Conservation (phyloP, 169 alveolate species). For the Plasmodium vivax region DNA sequence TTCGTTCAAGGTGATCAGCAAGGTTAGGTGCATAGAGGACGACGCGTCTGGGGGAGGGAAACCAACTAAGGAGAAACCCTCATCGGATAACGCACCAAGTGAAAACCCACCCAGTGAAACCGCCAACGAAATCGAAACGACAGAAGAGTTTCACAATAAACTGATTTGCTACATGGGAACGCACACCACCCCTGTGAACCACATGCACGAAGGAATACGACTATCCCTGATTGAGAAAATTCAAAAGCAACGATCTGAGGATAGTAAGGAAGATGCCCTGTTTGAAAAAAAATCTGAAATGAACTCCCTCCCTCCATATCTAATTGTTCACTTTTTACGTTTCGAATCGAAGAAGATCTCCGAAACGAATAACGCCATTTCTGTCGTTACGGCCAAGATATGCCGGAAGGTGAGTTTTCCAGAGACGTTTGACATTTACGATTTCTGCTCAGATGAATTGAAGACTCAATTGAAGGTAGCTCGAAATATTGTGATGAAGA, state of each 20-base stretch:
- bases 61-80: neutral
- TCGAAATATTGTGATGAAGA: constrained; percentile 85
- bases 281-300: constrained; percentile 90
- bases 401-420: constrained; percentile 95
- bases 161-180: constrained; percentile 90
- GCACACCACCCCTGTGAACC: constrained; percentile 89
- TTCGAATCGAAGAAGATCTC: constrained; percentile 94
- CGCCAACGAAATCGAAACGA: neutral
- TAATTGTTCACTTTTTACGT: constrained; percentile 95
- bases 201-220: constrained; percentile 92
- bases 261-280: constrained; percentile 85
- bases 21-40: constrained; percentile 18
- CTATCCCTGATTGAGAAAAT: constrained; percentile 90
- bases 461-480: constrained; percentile 84
- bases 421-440: constrained; percentile 92
- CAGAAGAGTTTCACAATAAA: constrained; percentile 61
- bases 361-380: constrained; percentile 87
- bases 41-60: neutral
- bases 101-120: neutral
- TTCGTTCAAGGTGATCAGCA: constrained; percentile 43
- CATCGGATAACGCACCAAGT: neutral
- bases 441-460: constrained; percentile 93
- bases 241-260: constrained; percentile 86
- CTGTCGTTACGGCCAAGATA: constrained; percentile 96
- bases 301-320: constrained; percentile 92